Conservation (phyloP, 768 basidiomycete genomes). For the Calvatia gigantea region DNA sequence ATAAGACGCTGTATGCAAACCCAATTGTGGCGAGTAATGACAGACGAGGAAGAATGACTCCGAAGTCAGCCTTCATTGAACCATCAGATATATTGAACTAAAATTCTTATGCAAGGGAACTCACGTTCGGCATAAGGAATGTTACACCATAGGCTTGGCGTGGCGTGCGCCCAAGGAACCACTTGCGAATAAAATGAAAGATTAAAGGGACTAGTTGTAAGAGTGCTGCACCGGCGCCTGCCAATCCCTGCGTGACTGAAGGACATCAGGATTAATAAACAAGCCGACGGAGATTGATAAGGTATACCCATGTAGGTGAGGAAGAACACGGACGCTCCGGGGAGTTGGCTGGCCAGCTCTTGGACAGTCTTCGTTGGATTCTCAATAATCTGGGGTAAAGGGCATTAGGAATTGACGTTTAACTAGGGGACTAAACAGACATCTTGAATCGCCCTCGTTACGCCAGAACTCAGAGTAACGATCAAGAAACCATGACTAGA, state of each 20-base stretch:
- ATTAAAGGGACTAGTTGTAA: conserved; percentile 51
- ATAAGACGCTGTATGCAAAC: conserved; percentile 59
- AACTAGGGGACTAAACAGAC: conserved; percentile 13
- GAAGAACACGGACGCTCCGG: conserved; percentile 59
- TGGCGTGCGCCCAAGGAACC: conserved; percentile 66
- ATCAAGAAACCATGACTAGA: conserved; percentile 67
- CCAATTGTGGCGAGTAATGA: conserved; percentile 51
- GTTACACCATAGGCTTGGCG: conserved; percentile 58
- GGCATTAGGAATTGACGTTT: background rate
- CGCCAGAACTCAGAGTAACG: conserved; percentile 59
- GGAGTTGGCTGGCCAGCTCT: conserved; percentile 45
- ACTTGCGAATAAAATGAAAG: conserved; percentile 59
- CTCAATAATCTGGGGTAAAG: conserved; percentile 31
- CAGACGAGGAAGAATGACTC: conserved; percentile 43
- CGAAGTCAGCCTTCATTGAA: conserved; percentile 42
- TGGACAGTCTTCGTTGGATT: conserved; percentile 41
- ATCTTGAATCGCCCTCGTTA: conserved; percentile 34
- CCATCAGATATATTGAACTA: background rate
- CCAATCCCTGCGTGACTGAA: conserved; percentile 47
- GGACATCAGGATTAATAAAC: background rate
- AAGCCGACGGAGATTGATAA: background rate
- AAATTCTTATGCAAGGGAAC: conserved; percentile 9
- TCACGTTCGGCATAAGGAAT: conserved; percentile 50
- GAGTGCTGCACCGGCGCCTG: conserved; percentile 49
- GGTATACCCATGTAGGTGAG: conserved; percentile 51